These are phyloP conservation scores for Rhodotorula diobovata DNA, from an alignment of 768 basidiomycete species.

Conservation along the genomic window DNA sequence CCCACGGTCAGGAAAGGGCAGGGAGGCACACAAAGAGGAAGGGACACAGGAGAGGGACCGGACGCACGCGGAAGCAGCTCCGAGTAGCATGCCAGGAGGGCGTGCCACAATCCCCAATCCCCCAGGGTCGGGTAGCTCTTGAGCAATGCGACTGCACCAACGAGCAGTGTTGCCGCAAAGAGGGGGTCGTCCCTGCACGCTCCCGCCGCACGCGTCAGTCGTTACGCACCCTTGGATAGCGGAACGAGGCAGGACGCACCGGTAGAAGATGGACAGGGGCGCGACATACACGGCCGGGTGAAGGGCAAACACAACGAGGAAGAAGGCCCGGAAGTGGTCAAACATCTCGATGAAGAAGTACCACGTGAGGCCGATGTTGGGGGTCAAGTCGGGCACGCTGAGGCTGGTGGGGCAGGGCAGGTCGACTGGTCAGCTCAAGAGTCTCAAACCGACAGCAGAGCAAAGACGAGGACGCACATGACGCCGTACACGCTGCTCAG, in stretches of 20 bases:
- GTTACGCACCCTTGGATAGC: too few species aligned
- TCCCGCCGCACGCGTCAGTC: not conserved
- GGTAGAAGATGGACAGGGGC: conserved; percentile 54
- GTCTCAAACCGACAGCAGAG: not conserved
- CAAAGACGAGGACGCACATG: conserved; percentile 27
- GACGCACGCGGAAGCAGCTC: conserved; percentile 74
- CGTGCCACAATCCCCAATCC: conserved; percentile 79
- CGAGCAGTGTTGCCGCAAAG: conserved; percentile 68
- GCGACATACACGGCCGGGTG: conserved; percentile 76
- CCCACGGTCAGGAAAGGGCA: not conserved
- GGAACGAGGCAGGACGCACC: conserved; percentile 4
- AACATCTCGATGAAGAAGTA: conserved; percentile 99
- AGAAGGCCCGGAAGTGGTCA: conserved; percentile 92
- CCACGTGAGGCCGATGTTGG: conserved; percentile 95
- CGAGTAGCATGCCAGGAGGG: conserved; percentile 73
- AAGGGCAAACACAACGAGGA: conserved; percentile 84
- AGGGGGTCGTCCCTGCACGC: conserved; percentile 70
- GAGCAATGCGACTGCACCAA: conserved; percentile 74
- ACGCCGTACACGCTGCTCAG: conserved; percentile 30
- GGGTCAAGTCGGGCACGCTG: conserved; percentile 79
- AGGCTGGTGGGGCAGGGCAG: conserved; percentile 58
- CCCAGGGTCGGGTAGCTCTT: conserved; percentile 89
- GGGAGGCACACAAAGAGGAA: not conserved
- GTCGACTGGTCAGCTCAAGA: not conserved
- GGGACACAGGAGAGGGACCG: not conserved